These are phyloP conservation scores for Trichoderma erinaceum DNA, from an alignment of 495 filamentous ascomycete species.

Conservation along the genomic window DNA sequence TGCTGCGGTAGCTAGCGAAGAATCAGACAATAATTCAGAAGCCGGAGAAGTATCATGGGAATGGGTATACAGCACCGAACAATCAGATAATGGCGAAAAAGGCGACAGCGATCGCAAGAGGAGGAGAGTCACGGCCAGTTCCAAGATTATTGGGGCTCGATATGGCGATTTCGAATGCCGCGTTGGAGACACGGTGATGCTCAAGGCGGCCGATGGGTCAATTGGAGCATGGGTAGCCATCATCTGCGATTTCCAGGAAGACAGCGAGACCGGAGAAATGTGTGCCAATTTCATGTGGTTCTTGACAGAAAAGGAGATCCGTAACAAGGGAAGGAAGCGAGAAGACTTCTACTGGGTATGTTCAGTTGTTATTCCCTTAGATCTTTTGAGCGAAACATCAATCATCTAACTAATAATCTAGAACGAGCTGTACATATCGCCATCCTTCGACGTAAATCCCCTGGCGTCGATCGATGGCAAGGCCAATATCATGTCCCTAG, in stretches of 20 bases:
- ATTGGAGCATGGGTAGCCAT: constrained; percentile 89
- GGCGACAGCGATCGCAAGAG: constrained; percentile 34
- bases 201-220: constrained; percentile 74
- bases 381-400: background rate
- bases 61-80: constrained; percentile 63
- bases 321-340: constrained; percentile 73
- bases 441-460: constrained; percentile 75
- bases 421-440: constrained; percentile 90
- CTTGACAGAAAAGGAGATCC: constrained; percentile 80
- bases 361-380: background rate
- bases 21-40: constrained; percentile 89
- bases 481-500: constrained; percentile 68
- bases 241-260: constrained; percentile 61
- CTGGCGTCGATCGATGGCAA: constrained; percentile 88
- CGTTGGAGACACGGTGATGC: constrained; percentile 74
- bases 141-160: constrained; percentile 67
- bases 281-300: constrained; percentile 84
- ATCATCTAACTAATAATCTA: constrained; percentile 22
- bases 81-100: constrained; percentile 22
- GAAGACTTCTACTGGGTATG: constrained; percentile 65
- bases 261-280: constrained; percentile 60
- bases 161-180: constrained; percentile 80
- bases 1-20: constrained; percentile 62
- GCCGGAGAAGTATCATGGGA: constrained; percentile 84
- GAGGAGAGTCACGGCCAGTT: constrained; percentile 21